Conservation (phyloP, 2,329 filamentous ascomycete species). For the Neoascochyta sp. region DNA sequence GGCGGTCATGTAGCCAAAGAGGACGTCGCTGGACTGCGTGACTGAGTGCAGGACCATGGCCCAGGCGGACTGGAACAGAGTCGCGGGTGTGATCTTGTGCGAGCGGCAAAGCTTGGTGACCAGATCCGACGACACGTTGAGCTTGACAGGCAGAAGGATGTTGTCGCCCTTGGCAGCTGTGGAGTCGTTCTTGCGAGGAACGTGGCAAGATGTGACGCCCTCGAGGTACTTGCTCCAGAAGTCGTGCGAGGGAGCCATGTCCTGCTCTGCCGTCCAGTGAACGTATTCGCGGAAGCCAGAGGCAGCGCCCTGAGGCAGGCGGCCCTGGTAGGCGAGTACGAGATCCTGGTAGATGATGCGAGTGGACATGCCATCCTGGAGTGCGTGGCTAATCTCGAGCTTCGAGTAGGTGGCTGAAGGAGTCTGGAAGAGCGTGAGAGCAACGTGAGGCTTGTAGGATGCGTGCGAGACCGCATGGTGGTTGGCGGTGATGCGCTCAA, state of each 20-base stretch:
- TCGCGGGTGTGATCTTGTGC: constrained; percentile 11
- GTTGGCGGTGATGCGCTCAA: constrained; percentile 1
- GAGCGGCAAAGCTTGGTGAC: constrained; percentile 6
- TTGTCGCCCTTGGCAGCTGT: no score
- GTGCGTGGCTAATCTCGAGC: constrained; percentile 48
- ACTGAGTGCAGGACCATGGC: constrained; percentile 11
- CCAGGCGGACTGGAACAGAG: constrained; percentile 15
- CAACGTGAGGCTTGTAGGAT: no score
- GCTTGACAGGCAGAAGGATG: constrained; percentile 8
- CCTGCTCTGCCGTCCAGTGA: constrained; percentile 5
- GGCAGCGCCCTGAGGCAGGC: constrained; percentile 6
- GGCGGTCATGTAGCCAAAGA: constrained; percentile 21
- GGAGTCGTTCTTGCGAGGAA: constrained; percentile 7
- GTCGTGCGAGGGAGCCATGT: no score
- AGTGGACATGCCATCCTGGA: constrained; percentile 47
- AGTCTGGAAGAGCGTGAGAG: constrained; percentile 45
- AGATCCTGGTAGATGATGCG: constrained; percentile 46
- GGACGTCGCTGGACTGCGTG: constrained; percentile 9
- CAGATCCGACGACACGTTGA: constrained; percentile 7
- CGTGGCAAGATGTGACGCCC: constrained; percentile 8
- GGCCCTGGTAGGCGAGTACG: constrained; percentile 26
- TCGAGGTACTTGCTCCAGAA: constrained; percentile 10
- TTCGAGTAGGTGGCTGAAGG: constrained; percentile 42
- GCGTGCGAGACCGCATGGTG: constrained; percentile 6
- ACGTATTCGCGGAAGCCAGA: constrained; percentile 13